These are phyloP conservation scores for Uronychia binucleata DNA, from an alignment of 73 alveolate species.

Conservation along the genomic window DNA sequence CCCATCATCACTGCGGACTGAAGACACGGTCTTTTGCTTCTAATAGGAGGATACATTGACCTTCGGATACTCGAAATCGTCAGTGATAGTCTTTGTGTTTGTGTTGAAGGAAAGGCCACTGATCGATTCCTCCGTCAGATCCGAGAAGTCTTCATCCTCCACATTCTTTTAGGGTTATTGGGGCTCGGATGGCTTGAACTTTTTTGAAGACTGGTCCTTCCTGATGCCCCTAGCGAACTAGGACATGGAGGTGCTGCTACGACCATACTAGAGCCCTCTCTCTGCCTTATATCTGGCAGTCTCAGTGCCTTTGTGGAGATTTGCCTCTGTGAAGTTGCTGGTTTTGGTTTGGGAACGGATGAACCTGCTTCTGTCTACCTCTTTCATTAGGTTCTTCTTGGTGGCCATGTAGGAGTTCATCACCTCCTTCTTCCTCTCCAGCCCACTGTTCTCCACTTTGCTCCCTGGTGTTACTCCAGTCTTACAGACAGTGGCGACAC, in stretches of 20 bases:
- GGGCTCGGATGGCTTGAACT: not conserved
- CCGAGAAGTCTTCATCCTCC: not conserved
- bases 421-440: not conserved
- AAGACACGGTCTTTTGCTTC: not conserved
- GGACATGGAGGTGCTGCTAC: not conserved
- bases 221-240: not conserved
- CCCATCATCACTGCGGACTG: not conserved
- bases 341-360: not conserved
- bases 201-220: not conserved
- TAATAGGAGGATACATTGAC: no score
- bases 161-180: no score
- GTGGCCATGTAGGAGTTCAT: not conserved
- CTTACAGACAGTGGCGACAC: not conserved
- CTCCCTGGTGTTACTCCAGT: not conserved
- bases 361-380: not conserved
- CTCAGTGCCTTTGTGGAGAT: not conserved
- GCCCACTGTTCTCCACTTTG: not conserved
- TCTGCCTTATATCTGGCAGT: not conserved
- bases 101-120: not conserved
- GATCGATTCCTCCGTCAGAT: not conserved
- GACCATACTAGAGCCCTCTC: not conserved
- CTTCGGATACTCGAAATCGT: no score
- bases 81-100: not conserved
- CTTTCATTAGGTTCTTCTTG: not conserved
- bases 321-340: not conserved